Percentiles rank a stretch among this genome's conserved stretches.
Conservation (phyloP, 768 basidiomycete genomes). For the Termitomyces sp. region DNA sequence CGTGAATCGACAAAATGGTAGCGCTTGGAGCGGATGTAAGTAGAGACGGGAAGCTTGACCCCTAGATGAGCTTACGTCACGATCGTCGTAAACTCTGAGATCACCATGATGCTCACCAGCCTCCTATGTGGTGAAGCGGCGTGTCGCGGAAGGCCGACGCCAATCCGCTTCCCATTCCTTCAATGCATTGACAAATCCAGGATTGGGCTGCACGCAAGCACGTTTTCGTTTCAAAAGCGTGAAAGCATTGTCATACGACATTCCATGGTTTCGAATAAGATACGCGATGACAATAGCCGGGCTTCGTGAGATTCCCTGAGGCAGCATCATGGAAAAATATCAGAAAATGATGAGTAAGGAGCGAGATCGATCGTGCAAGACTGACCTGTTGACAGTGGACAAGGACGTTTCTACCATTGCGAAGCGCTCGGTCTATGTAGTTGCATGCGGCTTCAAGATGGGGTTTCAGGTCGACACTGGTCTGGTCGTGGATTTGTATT, state of each 20-base stretch:
- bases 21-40: not conserved
- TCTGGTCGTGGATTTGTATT: slow-evolving; percentile 63
- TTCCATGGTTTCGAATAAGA: slow-evolving; percentile 68
- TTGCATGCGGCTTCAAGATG: slow-evolving; percentile 66
- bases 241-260: slow-evolving; percentile 65
- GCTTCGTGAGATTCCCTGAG: slow-evolving; percentile 72
- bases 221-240: slow-evolving; percentile 58
- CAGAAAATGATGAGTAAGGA: slow-evolving; percentile 8
- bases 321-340: slow-evolving; percentile 4
- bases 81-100: not conserved
- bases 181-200: slow-evolving; percentile 62
- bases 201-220: slow-evolving; percentile 72
- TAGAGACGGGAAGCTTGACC: not conserved
- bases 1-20: too few relatives aligned
- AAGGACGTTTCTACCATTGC: slow-evolving; percentile 57
- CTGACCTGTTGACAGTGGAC: slow-evolving; percentile 82
- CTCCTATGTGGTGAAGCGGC: slow-evolving; percentile 18
- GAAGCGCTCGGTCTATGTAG: slow-evolving; percentile 59
- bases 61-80: not conserved
- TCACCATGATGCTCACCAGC: not conserved
- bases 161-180: slow-evolving; percentile 48
- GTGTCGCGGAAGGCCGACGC: slow-evolving; percentile 14
- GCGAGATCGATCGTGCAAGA: not conserved
- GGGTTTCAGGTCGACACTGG: slow-evolving; percentile 55
- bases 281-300: slow-evolving; percentile 77